These are phyloP conservation scores for Podaxis sp. DNA, from an alignment of 768 basidiomycete genomes.

Conservation along the genomic window DNA sequence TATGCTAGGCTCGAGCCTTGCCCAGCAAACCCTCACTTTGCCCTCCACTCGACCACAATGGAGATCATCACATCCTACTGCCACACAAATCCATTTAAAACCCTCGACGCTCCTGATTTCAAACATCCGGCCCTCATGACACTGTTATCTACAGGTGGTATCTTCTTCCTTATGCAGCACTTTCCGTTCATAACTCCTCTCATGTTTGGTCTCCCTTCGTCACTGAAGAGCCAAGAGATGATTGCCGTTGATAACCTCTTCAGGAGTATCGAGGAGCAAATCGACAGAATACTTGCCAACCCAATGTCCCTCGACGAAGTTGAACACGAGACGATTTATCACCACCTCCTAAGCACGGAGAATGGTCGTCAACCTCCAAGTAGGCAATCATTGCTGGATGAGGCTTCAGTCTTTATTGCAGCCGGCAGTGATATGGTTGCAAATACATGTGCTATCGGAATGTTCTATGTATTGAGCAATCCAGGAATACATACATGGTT, in stretches of 20 bases:
- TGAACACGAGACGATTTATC: constrained; percentile 33
- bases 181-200: constrained; percentile 19
- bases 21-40: constrained; percentile 20
- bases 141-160: constrained; percentile 13
- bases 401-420: constrained; percentile 2
- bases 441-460: constrained; percentile 31
- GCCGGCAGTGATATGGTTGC: constrained; percentile 44
- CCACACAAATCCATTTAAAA: constrained; percentile 23
- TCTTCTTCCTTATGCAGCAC: constrained; percentile 15
- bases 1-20: background rate
- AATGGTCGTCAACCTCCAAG: background rate
- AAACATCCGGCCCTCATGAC: constrained; percentile 20
- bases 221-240: constrained; percentile 16
- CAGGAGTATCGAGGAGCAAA: constrained; percentile 15
- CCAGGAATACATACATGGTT: constrained; percentile 24
- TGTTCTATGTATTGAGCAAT: constrained; percentile 31
- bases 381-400: background rate
- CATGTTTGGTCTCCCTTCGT: constrained; percentile 15
- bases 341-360: constrained; percentile 18
- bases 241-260: constrained; percentile 15
- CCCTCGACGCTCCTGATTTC: constrained; percentile 21
- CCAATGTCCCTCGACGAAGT: constrained; percentile 19
- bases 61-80: constrained; percentile 29
- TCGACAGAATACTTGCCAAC: constrained; percentile 23
- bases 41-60: constrained; percentile 22